Base-by-base conservation (phyloP, 2,329 filamentous ascomycete genomes). In the Neocatenulostroma microsporum region DNA sequence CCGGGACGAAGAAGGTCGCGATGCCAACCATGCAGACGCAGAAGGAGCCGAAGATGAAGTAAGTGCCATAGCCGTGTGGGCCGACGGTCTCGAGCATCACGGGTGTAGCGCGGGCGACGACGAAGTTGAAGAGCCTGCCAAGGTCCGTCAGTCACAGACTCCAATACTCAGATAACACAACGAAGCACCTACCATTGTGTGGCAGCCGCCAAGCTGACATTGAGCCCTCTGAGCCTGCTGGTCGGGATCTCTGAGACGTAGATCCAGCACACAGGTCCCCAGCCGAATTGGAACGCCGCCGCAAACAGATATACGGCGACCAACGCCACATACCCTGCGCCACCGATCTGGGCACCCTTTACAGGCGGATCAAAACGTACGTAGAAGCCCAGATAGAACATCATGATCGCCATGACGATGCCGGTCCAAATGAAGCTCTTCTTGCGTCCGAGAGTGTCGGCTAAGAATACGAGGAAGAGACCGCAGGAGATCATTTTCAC, bases 261-360 rank as follows among this genome's bases (percentile, higher is more conserved):
- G 51, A 83, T 81, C 79, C 80, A 84, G 62, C 76, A 81, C 24
- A 76, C 76, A 0, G 78, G 78, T 0, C 80, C 80, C 80, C 80
- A 84, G 10, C 62, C 61, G 30, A 61, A 65, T 38, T 82, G 76
- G 66, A 82, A 84, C 58, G 79, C 74, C 2, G 68, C 73, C 0
- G 80, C 80, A 60, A 83, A 85, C 13, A 84, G 66, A 63, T 80
- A 86, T 40, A 85, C 81, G 55, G 76, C 81, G 17, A 80, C 72
- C 2, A 84, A 72, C 2, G 81, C 80, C 19, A 82, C 69, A 50
- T 84, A 84, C 20, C 81, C 81, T 2, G 81, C 78, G 0, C 74
- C 64, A 1, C 78, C 74, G 10, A 84, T 76, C 4, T 67, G 51
- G 2, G 64, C 52, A 9, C 71, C 75, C 3, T 57, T 49, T 2